Base-by-base conservation (phyloP, 2,329 filamentous ascomycete genomes). In the Herpomyces periplanetae region DNA sequence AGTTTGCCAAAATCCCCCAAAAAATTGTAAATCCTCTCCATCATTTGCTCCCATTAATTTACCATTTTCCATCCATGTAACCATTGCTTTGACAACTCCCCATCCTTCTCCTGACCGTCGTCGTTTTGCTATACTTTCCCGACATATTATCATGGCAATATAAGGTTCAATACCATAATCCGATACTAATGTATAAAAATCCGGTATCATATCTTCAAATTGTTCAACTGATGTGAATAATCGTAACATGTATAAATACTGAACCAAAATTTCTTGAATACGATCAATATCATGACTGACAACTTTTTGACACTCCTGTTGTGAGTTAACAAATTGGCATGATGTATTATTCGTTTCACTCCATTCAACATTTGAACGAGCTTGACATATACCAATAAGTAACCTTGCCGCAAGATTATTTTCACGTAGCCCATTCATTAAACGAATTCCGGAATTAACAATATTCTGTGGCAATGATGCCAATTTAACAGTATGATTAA, bases 241-340 rank as follows among this genome's bases (percentile, higher is more conserved):
- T 32, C 64, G 63, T 13, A 96, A 48, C 4, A 88, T 50, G 30
- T 91, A 80, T 8, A 91, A 47, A 32, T 84, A 96, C 31, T 88
- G 73, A 10, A 57, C 51, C 10, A 91, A 48, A 5, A 73, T 61
- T 23, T 65, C 55, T 27, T 87, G 68, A 9, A 84, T 62, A 34
- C 87, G 73, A 33, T 96, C 80, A 20, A 85, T 52, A 27, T 87
- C 59, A 19, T 69, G 69, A 2, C 68, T 65, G 6, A 91, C 42
- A 16, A 73, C 60, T 36, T 96, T 96, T 34, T 88, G 58, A 24
- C 84, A 71, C 0, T 65, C 60, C 22, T 63, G 54, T 10, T 49
- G 45, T n/a, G n/a, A n/a, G n/a, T n/a, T n/a, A n/a, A n/a, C n/a
- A n/a, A n/a, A n/a, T n/a, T n/a, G n/a, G n/a, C n/a, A n/a, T n/a